Conservation (phyloP, 768 basidiomycete genomes). For the Lactifluus pinguis region DNA sequence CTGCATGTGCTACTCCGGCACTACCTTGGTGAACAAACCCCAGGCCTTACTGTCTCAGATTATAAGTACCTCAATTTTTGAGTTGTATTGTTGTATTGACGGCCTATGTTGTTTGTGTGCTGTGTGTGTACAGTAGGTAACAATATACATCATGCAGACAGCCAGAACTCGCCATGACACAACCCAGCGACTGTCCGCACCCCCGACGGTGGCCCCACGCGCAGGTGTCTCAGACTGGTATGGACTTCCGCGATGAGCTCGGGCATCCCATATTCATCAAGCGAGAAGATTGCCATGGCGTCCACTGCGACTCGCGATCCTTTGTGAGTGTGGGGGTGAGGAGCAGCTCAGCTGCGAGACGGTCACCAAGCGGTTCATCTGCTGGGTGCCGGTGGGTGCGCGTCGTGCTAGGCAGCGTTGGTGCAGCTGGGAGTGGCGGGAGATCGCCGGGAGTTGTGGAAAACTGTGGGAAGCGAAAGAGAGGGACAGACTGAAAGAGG, state of each 20-base stretch:
- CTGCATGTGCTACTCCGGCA: too few relatives aligned
- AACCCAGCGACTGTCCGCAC: conserved; percentile 50
- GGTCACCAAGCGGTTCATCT: conserved; percentile 30
- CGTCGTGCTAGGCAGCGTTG: conserved; percentile 29
- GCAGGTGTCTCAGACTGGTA: conserved; percentile 60
- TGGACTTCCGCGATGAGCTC: conserved; percentile 52
- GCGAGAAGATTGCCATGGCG: conserved; percentile 59
- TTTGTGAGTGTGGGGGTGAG: conserved; percentile 40
- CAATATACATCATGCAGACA: too few relatives aligned
- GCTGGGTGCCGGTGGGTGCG: conserved; percentile 40
- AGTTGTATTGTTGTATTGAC: too few relatives aligned
- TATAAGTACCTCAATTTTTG: too few relatives aligned
- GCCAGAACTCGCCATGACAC: too few relatives aligned
- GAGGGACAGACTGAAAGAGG: conserved; percentile 54
- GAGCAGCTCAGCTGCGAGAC: conserved; percentile 65
- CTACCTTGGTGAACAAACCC: too few relatives aligned
- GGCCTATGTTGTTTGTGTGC: too few relatives aligned
- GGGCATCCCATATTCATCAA: conserved; percentile 36
- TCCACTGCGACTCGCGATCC: conserved; percentile 41
- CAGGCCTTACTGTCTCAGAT: too few relatives aligned
- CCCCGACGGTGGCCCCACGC: conserved; percentile 63
- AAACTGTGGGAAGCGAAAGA: too few relatives aligned
- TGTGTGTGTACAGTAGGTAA: too few relatives aligned
- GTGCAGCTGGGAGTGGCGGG: conserved; percentile 32
- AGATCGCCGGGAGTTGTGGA: conserved; percentile 46